These are phyloP conservation scores for Paraphaeosphaeria sporulosa DNA, from an alignment of 2,329 filamentous ascomycete genomes.

Conservation along the genomic window DNA sequence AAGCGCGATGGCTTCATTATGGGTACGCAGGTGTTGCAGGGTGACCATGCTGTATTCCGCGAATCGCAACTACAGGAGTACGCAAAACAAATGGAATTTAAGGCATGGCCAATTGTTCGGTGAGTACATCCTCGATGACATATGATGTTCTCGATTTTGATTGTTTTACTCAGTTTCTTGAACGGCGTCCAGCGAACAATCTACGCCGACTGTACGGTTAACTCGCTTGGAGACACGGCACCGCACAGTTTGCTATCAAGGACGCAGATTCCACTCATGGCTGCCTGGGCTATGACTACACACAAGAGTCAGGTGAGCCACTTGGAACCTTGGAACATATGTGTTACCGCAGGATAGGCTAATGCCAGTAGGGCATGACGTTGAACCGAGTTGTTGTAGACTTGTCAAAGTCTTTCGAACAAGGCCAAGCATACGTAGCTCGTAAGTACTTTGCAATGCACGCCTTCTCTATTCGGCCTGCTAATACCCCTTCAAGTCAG, in stretches of 20 bases:
- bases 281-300: constrained; percentile 70
- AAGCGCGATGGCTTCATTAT: constrained; percentile 6
- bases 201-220: constrained; percentile 60
- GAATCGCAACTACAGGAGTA: constrained; percentile 51
- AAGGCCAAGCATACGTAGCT: constrained; percentile 70
- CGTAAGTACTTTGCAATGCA: constrained; percentile 28
- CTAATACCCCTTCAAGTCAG: constrained; percentile 50
- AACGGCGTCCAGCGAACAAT: constrained; percentile 58
- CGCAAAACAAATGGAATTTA: constrained; percentile 41
- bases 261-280: constrained; percentile 67
- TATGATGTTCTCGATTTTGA: background rate
- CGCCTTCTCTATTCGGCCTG: background rate
- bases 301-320: constrained; percentile 60
- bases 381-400: constrained; percentile 66
- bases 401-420: constrained; percentile 60
- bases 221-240: constrained; percentile 54
- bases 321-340: background rate
- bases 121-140: background rate
- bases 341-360: background rate
- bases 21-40: constrained; percentile 34
- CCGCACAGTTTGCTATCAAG: constrained; percentile 61
- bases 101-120: constrained; percentile 60
- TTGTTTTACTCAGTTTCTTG: constrained; percentile 50
- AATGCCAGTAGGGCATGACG: constrained; percentile 63
- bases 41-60: constrained; percentile 49